Percentiles rank a stretch among this genome's conserved stretches.
These are phyloP conservation scores for Tricholoma hemisulphureum DNA, from an alignment of 768 basidiomycete genomes.

Conservation along the genomic window DNA sequence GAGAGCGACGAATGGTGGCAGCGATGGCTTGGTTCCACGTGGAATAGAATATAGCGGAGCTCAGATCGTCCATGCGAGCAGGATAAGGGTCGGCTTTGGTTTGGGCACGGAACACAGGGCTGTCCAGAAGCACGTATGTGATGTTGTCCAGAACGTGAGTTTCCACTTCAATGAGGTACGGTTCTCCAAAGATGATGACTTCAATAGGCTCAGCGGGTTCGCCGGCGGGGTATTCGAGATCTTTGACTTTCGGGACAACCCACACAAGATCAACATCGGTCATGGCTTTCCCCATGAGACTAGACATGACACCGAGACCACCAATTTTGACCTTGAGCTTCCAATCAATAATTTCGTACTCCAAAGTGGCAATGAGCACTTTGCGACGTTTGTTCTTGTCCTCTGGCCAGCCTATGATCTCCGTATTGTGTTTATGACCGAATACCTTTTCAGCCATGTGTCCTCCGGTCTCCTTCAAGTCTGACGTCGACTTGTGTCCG, in stretches of 20 bases:
- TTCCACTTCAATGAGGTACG: conserved; percentile 94
- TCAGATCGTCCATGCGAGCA: conserved; percentile 94
- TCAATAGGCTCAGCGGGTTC: conserved; percentile 93
- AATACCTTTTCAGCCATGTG: conserved; percentile 74
- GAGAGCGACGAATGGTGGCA: conserved; percentile 81
- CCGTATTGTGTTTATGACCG: conserved; percentile 58
- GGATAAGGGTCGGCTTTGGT: conserved; percentile 96
- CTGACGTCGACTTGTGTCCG: conserved; percentile 64
- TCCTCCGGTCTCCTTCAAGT: conserved; percentile 59
- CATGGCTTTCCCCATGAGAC: conserved; percentile 98
- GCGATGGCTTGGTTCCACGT: conserved; percentile 98
- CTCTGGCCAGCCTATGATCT: conserved; percentile 96
- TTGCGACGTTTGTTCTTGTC: conserved; percentile 87
- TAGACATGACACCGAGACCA: conserved; percentile 97
- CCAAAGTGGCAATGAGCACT: conserved; percentile 88
- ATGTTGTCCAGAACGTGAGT: conserved; percentile 93
- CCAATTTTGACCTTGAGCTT: conserved; percentile 98
- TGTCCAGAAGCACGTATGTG: conserved; percentile 91
- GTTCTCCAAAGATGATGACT: conserved; percentile 94
- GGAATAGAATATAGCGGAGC: conserved; percentile 96
- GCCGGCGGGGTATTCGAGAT: conserved; percentile 87
- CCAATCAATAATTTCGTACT: conserved; percentile 98
- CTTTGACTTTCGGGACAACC: conserved; percentile 94
- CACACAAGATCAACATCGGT: conserved; percentile 93
- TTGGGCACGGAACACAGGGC: conserved; percentile 94